Evolutionary conservation across 306 rosid species (phyloP), one percentile per base, ranked within the genome.

Genomic region (Datisca glomerata): DNA sequence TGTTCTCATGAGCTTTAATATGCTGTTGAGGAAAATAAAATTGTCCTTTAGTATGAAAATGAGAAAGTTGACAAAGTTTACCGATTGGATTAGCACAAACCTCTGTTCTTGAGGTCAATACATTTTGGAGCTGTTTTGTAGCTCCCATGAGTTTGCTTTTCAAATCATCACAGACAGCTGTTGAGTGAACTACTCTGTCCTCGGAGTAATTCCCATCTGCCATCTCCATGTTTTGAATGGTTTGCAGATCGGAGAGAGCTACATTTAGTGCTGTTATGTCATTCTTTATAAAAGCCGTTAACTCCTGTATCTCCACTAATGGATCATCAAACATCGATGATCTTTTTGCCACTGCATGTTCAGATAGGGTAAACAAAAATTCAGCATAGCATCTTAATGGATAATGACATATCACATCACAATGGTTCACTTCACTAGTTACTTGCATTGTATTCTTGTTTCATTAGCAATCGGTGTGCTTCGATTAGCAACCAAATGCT

Each of bases 281-380:
- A 31, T 83, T 82, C 78, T 87, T 87, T 41, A 87, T 49, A 63
- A 82, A 27, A 37, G 25, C 65, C 7, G 96, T 87, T 29, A 87
- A 19, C 36, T 87, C 94, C 55, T 82, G 96, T 34, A 87, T 82
- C 51, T 87, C 89, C 71, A 70, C 24, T 1, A 60, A 67, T 8
- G 96, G 96, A 59, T 87, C 94, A 29, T 82, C 72, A 28, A 87
- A 87, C 87, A 87, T 79, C 0, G 96, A 79, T 8, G 94, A 79
- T 56, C 75, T 79, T 74, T 79, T 87, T 9, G 93, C 82, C 80
- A 87, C 93, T 85, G 74, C 64, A 67, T 15, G 49, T 47, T 18
- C 49, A 24, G 18, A 21, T 14, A 37, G n/a, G 7, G 39, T 8
- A 36, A 54, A 28, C 33, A 12, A 33, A 8, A 31, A 10, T n/a